A percentile compares a stretch with the other conserved stretches of the same genome.
Conservation (phyloP, 345 rosid genomes). For the Sonneratia caseolaris region DNA sequence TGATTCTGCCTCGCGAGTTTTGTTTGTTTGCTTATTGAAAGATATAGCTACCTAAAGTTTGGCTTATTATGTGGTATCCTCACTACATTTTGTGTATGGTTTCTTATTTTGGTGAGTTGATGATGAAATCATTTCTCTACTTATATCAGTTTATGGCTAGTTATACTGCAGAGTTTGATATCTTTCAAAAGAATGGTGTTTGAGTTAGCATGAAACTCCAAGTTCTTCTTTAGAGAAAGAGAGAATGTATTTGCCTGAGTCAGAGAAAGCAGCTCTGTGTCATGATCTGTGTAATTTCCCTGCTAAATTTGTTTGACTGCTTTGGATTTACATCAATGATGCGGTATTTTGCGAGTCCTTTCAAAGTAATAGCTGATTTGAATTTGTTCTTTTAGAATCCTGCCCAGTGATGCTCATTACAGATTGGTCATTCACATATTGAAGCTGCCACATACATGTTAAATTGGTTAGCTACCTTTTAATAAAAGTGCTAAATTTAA, state of each 20-base stretch:
- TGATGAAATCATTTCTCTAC: background rate
- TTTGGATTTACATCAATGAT: slow-evolving; percentile 14
- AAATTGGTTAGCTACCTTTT: background rate
- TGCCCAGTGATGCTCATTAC: background rate
- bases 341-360: slow-evolving; percentile 17
- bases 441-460: background rate
- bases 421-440: slow-evolving; percentile 5
- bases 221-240: slow-evolving; percentile 12
- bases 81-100: background rate
- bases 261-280: slow-evolving; percentile 19
- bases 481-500: background rate
- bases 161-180: background rate
- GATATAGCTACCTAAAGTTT: no score
- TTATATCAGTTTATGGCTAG: background rate
- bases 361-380: background rate
- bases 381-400: background rate
- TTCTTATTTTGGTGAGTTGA: background rate
- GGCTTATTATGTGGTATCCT: background rate
- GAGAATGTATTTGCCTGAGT: background rate
- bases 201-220: background rate
- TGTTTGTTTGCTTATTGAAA: no score
- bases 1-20: no score
- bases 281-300: background rate
- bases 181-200: background rate
- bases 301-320: background rate